Percentiles rank a stretch among this genome's conserved stretches.
phyloP scores from a whole-genome alignment of 176 grass and related monocot genomes.

The Elaeis guineensis region DNA sequence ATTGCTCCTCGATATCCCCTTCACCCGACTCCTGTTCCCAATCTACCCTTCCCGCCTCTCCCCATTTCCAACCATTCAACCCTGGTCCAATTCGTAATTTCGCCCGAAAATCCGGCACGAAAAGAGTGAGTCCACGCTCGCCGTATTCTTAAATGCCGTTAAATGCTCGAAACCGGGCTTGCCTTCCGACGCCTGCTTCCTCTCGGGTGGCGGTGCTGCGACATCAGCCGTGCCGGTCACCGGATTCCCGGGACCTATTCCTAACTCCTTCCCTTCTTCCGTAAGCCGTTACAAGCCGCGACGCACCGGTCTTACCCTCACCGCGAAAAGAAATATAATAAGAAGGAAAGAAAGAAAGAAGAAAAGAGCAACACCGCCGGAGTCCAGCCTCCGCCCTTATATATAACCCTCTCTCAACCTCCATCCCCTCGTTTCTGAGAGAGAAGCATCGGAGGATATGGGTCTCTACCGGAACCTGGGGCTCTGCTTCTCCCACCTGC shows the following conservation, averaged over 20 bases:
- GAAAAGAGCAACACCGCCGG: neutral
- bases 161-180: conserved; percentile 16
- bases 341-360: neutral
- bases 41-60: no score
- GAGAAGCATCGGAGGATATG: neutral
- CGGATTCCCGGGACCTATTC: neutral
- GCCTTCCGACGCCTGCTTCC: neutral
- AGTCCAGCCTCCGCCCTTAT: conserved; percentile 16
- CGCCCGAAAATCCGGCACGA: no score
- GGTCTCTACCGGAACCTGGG: neutral
- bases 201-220: conserved; percentile 7
- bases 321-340: neutral
- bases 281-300: neutral
- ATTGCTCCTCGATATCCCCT: no score
- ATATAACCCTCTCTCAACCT: neutral
- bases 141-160: conserved; percentile 1
- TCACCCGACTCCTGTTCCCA: no score
- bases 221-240: neutral
- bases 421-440: neutral
- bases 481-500: neutral
- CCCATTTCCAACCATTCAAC: no score
- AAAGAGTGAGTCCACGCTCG: neutral
- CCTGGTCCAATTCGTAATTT: no score
- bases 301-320: conserved; percentile 7
- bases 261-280: no score